These are phyloP conservation scores for Linaria vulgaris DNA, from an alignment of 257 asterid species.

Conservation along the genomic window DNA sequence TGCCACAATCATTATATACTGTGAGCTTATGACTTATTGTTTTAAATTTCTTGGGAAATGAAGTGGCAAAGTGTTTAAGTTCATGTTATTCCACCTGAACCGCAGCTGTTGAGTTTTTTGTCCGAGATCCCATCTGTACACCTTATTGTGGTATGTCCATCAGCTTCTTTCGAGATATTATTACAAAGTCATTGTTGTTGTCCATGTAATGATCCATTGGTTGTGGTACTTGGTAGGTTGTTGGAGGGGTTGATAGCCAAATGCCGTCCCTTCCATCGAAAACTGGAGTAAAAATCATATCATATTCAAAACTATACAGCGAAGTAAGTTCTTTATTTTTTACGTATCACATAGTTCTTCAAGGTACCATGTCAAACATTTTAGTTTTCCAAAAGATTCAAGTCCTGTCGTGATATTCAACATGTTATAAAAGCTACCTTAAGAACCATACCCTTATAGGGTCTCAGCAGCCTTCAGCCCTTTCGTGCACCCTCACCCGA, in stretches of 20 bases:
- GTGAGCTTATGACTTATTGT: constrained; percentile 46
- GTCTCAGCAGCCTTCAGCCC: constrained; percentile 59
- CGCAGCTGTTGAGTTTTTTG: constrained; percentile 83
- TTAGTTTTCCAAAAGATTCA: background rate
- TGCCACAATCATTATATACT: constrained; percentile 69
- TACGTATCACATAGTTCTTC: background rate
- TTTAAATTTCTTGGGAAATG: background rate
- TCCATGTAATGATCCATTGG: constrained; percentile 14
- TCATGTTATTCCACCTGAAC: too few species aligned
- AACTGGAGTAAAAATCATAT: constrained; percentile 66
- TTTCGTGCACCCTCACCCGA: constrained; percentile 83
- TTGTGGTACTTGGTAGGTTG: constrained; percentile 52
- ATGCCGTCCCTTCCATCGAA: constrained; percentile 87
- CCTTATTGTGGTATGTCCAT: constrained; percentile 74
- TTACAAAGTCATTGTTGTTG: constrained; percentile 18
- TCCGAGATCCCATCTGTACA: constrained; percentile 83
- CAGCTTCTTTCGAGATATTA: constrained; percentile 18
- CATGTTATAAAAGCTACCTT: constrained; percentile 3
- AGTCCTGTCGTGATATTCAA: constrained; percentile 12
- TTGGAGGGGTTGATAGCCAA: constrained; percentile 86
- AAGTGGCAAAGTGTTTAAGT: too few species aligned
- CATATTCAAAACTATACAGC: constrained; percentile 63
- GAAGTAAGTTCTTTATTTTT: constrained; percentile 50
- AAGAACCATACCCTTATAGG: constrained; percentile 40
- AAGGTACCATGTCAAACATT: background rate